Evolutionary conservation across 768 basidiomycete genomes (phyloP), one percentile per base, ranked within the genome.

Genomic region (Suillus alpinus): DNA sequence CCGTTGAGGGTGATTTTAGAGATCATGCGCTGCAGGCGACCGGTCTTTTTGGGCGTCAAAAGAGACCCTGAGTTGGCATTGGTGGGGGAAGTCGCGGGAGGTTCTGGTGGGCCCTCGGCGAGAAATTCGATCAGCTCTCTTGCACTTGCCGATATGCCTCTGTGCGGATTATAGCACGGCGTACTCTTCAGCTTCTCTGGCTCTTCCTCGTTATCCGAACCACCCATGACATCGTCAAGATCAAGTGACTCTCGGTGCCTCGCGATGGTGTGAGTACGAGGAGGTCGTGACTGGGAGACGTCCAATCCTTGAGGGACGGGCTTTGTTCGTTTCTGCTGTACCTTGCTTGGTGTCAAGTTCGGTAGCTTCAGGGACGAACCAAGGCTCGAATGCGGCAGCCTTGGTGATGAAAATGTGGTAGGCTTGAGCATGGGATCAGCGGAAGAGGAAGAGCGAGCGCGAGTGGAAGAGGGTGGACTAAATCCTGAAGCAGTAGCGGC

Each of bases 21-120:
- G 66, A 95, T 89, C 86, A 95, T 92, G 63, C 86, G 83, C 72
- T 89, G 88, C 62, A 94, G 75, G 29, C 91, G 82, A 52, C 85
- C 85, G 58, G 80, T 80, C 72, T 86, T 86, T 67, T 73, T 76
- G 60, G 63, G 68, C 62, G 69, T 77, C 59, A 72, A 70, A 32
- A 77, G 65, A 29, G 80, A 77, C 60, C 83, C 82, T 7, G 73
- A 70, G 58, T 76, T 78, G 29, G 81, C 81, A 51, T 77, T 70
- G 13, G 77, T 68, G 51, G 64, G 60, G n/a, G 59, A 51, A 16
- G 65, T 63, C 2, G 20, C n/a, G 39, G 62, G 61, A 56, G 67
- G 67, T 58, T 81, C 79, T 16, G 83, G 82, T 2, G 84, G 83
- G 6, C 86, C 85, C 56, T 83, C 81, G 31, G 81, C 78, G 29